A percentile compares a stretch with the other conserved stretches of the same genome.
phyloP scores from a whole-genome alignment of 805 yeast genomes.

The Suhomyces pyralidae region DNA sequence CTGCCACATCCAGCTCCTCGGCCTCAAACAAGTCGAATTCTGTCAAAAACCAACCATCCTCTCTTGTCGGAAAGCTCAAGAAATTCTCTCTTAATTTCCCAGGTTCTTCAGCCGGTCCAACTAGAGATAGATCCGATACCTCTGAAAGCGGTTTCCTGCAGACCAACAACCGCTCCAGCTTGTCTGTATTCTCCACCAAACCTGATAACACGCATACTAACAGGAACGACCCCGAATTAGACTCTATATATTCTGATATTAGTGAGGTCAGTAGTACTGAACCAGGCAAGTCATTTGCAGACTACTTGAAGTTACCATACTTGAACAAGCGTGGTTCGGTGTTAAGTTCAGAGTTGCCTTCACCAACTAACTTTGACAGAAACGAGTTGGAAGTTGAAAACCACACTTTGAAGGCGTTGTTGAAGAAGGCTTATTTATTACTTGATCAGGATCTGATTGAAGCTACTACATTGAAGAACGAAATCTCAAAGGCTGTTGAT shows the following conservation, averaged over 20 bases:
- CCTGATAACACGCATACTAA: slow-evolving; percentile 1
- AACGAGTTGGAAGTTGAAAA: slow-evolving; percentile 19
- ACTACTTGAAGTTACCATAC: slow-evolving; percentile 21
- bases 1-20: background rate
- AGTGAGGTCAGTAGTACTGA: slow-evolving; percentile 13
- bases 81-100: slow-evolving; percentile 21
- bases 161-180: slow-evolving; percentile 15
- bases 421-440: slow-evolving; percentile 24
- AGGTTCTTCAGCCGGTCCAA: slow-evolving; percentile 3
- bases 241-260: slow-evolving; percentile 14
- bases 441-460: slow-evolving; percentile 15
- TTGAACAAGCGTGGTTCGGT: slow-evolving; percentile 8
- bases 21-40: background rate
- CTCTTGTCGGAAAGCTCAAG: slow-evolving; percentile 30
- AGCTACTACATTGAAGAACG: slow-evolving; percentile 9
- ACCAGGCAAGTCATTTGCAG: slow-evolving; percentile 13
- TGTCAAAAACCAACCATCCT: slow-evolving; percentile 5
- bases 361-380: background rate
- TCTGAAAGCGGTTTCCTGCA: slow-evolving; percentile 7
- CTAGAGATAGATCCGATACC: slow-evolving; percentile 10
- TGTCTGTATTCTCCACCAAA: slow-evolving; percentile 19
- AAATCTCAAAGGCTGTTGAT: slow-evolving; percentile 11
- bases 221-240: slow-evolving; percentile 9
- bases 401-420: slow-evolving; percentile 22
- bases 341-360: background rate